Percentiles rank a stretch among this genome's conserved stretches.
These are phyloP conservation scores for Aspergillus aculeatus DNA, from an alignment of 2,329 filamentous ascomycete genomes.

Conservation along the genomic window DNA sequence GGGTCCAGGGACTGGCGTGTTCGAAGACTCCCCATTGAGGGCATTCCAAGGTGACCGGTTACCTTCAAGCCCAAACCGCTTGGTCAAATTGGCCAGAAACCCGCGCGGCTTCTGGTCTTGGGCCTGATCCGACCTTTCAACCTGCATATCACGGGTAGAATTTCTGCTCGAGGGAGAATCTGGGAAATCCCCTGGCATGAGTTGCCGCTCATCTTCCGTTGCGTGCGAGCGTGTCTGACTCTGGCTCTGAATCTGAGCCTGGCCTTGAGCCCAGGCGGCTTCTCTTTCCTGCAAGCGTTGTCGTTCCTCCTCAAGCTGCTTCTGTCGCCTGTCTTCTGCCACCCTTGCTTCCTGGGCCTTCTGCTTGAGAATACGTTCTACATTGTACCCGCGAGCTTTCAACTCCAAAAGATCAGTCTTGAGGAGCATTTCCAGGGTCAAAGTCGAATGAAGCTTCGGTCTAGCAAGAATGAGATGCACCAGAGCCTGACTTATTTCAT, in stretches of 20 bases:
- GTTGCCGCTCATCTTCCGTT: constrained; percentile 32
- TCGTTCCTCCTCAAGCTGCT: constrained; percentile 69
- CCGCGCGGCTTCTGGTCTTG: constrained; percentile 52
- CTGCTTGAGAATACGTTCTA: constrained; percentile 84
- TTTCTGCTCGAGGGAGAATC: constrained; percentile 59
- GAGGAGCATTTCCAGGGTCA: constrained; percentile 88
- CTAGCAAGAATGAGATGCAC: constrained; percentile 76
- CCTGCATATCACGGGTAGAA: constrained; percentile 19
- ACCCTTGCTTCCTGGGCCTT: constrained; percentile 86
- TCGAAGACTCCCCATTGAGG: constrained; percentile 24
- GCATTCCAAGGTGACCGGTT: constrained; percentile 30
- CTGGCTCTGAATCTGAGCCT: constrained; percentile 15
- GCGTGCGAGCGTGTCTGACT: constrained; percentile 23
- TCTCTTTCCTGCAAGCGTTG: constrained; percentile 64
- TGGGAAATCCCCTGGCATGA: constrained; percentile 74
- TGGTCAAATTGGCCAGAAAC: constrained; percentile 67
- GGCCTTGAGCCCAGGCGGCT: constrained; percentile 47
- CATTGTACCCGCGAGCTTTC: constrained; percentile 88
- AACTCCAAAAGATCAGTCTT: constrained; percentile 80
- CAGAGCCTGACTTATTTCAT: constrained; percentile 86
- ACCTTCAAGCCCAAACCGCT: constrained; percentile 65
- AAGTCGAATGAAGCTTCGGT: constrained; percentile 82
- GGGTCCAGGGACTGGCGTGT: constrained; percentile 21
- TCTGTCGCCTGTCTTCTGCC: constrained; percentile 76
- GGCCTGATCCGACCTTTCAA: constrained; percentile 21